Conservation (phyloP, 768 basidiomycete species). For the Boletus rubropictus region DNA sequence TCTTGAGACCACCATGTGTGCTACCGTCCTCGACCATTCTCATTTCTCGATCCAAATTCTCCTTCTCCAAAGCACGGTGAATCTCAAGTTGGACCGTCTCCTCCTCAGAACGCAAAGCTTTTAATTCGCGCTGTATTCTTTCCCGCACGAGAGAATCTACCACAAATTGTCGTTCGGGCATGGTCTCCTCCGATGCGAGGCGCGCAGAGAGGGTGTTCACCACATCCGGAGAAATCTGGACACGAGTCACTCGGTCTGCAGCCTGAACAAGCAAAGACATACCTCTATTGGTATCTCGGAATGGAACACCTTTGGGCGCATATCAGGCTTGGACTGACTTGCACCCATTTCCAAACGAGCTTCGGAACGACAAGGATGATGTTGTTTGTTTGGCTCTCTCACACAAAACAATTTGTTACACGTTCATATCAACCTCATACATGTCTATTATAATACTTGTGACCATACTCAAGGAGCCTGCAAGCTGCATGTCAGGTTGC, state of each 20-base stretch:
- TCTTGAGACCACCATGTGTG: constrained; percentile 43
- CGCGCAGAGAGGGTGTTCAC: constrained; percentile 73
- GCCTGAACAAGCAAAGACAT: constrained; percentile 8
- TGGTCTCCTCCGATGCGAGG: constrained; percentile 50
- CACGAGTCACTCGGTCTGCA: constrained; percentile 3
- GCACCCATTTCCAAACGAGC: constrained; percentile 49
- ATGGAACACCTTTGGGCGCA: constrained; percentile 53
- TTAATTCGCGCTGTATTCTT: constrained; percentile 64
- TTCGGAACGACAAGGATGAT: background rate
- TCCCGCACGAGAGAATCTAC: constrained; percentile 70
- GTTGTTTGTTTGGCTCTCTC: constrained; percentile 12
- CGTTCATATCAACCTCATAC: background rate
- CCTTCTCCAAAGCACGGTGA: constrained; percentile 74
- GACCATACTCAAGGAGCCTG: constrained; percentile 48
- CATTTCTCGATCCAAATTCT: constrained; percentile 78
- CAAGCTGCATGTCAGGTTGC: constrained; percentile 3
- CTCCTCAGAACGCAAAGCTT: constrained; percentile 63
- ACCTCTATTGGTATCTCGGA: constrained; percentile 53
- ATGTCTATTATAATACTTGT: constrained; percentile 39
- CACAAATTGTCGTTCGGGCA: constrained; percentile 63
- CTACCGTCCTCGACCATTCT: constrained; percentile 41
- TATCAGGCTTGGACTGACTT: constrained; percentile 54
- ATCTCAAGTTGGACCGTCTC: constrained; percentile 66
- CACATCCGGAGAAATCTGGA: constrained; percentile 77
- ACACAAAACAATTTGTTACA: background rate